Evolutionary conservation across 805 yeast species (phyloP), one percentile per base, ranked within the genome.

Genomic region (Saturnispora hagleri): DNA sequence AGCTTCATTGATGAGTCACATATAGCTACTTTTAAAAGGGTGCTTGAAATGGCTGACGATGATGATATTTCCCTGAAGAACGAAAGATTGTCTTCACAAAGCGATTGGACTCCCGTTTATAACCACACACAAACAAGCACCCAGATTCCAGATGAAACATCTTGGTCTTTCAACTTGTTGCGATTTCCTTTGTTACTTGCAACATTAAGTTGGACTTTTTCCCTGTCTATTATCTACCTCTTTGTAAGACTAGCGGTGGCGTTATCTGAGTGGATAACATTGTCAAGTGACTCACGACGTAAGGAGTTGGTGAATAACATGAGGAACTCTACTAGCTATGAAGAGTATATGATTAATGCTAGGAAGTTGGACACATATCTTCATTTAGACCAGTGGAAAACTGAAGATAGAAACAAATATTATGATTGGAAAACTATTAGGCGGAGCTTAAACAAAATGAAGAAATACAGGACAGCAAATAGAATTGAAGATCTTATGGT

Each of bases 331-430:
- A 60, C 60, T 18, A 73, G 68, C 27, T 86, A 84, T 60, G 63
- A 69, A 5, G 88, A 86, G 55, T 86, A 90, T 86, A 67, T 76
- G 4, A 62, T 63, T 15, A 76, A 77, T 58, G 91, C 93, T 1
- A 60, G 71, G 36, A 68, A 66, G 8, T 63, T 86, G 46, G 93
- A 86, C 61, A 65, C 72, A 34, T 75, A 69, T 59, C 68, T 85
- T 33, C 79, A 81, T 5, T 66, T 81, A n/a, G 79, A 79, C 55
- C 70, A 73, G 45, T 86, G 95, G 95, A 75, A 78, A 45, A 59
- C 66, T 8, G 80, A 79, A 54, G 82, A 83, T 22, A 69, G 71
- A 51, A 83, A 82, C 57, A 78, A 80, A 24, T 82, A 80, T 62
- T 86, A 86, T 62, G 91, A 86, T 63, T 81, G 78, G 65, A 74